Percentiles rank a stretch among this genome's conserved stretches.
Conservation (phyloP, 306 rosid species). For the Vigna unguiculata region DNA sequence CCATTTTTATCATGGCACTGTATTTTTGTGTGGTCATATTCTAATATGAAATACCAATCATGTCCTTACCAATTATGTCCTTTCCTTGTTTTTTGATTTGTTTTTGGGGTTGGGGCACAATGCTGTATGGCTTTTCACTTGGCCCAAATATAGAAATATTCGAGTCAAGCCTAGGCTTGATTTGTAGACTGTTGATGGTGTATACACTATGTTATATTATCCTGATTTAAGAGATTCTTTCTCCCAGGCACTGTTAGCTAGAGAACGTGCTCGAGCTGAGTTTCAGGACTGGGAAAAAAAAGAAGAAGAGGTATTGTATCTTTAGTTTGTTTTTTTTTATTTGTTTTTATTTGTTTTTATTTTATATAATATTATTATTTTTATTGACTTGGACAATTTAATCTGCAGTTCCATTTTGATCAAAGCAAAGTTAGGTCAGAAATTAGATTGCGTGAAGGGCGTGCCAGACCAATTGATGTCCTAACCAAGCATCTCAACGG, state of each 20-base stretch:
- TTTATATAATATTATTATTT: slow-evolving; percentile 30
- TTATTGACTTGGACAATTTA: slow-evolving; percentile 38
- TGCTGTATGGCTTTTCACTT: slow-evolving; percentile 3
- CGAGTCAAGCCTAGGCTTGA: slow-evolving; percentile 24
- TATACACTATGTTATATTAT: slow-evolving; percentile 20
- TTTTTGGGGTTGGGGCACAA: not conserved
- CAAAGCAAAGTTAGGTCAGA: slow-evolving; percentile 98
- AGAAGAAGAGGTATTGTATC: slow-evolving; percentile 85
- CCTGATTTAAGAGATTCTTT: slow-evolving; percentile 42
- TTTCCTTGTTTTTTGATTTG: not conserved
- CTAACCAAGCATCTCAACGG: slow-evolving; percentile 87
- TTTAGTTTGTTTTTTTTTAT: slow-evolving; percentile 27
- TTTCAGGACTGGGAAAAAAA: slow-evolving; percentile 99
- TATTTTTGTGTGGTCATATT: not conserved
- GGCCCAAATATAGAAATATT: slow-evolving; percentile 14
- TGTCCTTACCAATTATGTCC: not conserved
- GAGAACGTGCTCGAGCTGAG: slow-evolving; percentile 98
- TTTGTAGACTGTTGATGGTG: not conserved
- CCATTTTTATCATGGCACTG: slow-evolving; percentile 22
- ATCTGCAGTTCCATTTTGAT: slow-evolving; percentile 91
- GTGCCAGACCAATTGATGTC: slow-evolving; percentile 90
- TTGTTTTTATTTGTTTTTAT: slow-evolving; percentile 12
- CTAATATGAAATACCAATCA: slow-evolving; percentile 20
- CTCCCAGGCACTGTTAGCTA: slow-evolving; percentile 87
- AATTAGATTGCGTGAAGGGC: slow-evolving; percentile 98